Conservation (phyloP, 176 grass and related monocot genomes). For the Microstegium vimineum region DNA sequence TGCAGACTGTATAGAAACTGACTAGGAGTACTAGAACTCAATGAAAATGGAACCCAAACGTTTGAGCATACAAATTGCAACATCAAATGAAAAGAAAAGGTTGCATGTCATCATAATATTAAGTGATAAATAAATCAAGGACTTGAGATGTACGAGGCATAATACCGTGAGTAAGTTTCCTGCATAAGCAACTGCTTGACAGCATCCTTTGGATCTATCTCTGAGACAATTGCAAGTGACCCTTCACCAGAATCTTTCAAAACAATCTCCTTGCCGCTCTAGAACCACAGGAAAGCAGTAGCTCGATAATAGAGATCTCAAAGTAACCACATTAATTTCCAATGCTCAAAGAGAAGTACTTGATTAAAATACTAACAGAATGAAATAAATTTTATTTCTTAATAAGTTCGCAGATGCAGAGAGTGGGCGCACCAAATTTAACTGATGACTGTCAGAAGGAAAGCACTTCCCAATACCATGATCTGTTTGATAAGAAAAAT, state of each 20-base stretch:
- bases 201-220: constrained; percentile 52
- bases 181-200: constrained; percentile 55
- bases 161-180: constrained; percentile 66
- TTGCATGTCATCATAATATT: not conserved
- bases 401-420: not conserved
- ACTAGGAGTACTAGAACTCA: not conserved
- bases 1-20: not conserved
- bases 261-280: constrained; percentile 45
- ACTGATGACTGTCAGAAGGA: not conserved
- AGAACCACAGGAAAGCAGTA: not conserved
- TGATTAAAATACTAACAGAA: not conserved
- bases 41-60: not conserved
- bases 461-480: not conserved
- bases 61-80: not conserved
- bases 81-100: not conserved
- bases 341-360: not conserved
- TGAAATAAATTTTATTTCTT: not conserved
- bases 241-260: constrained; percentile 35
- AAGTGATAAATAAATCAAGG: not conserved
- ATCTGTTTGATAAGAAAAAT: constrained; percentile 2
- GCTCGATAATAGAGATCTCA: not conserved
- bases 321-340: not conserved
- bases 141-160: not conserved
- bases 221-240: constrained; percentile 39
- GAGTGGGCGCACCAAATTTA: constrained; percentile 6